Percentiles rank a stretch among this genome's conserved stretches.
Conservation (phyloP, 768 basidiomycete species). For the Phlegmacium glaucopus region DNA sequence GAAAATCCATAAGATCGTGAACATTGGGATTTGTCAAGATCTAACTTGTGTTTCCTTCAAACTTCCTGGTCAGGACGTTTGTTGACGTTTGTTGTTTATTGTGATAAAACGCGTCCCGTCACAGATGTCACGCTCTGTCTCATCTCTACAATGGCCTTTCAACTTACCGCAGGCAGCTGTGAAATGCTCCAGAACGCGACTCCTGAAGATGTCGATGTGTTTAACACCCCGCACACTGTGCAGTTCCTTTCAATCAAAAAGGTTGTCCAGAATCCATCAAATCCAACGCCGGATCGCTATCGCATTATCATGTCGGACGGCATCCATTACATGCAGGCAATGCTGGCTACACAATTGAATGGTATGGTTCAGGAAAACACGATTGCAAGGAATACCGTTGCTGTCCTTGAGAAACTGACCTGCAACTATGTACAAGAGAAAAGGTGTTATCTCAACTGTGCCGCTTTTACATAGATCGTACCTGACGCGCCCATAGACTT, state of each 20-base stretch:
- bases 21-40: neutral
- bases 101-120: constrained; percentile 23
- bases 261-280: constrained; percentile 39
- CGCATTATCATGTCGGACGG: constrained; percentile 92
- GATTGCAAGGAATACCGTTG: constrained; percentile 65
- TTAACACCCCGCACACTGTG: constrained; percentile 48
- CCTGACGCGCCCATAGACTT: constrained; percentile 45
- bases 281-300: constrained; percentile 49
- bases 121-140: constrained; percentile 20
- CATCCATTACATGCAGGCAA: constrained; percentile 79
- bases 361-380: constrained; percentile 58
- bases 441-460: constrained; percentile 48
- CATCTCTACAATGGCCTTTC: constrained; percentile 32
- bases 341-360: constrained; percentile 94
- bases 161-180: constrained; percentile 61
- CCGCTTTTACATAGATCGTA: neutral
- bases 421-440: constrained; percentile 83
- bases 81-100: constrained; percentile 2
- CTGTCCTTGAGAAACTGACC: constrained; percentile 70
- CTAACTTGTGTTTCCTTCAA: neutral
- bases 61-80: neutral
- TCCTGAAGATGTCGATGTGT: constrained; percentile 41
- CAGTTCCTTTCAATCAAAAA: constrained; percentile 86
- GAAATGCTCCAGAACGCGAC: constrained; percentile 41
- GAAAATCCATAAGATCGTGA: neutral